phyloP scores from a whole-genome alignment of 345 rosid genomes.

The Linum trigynum region DNA sequence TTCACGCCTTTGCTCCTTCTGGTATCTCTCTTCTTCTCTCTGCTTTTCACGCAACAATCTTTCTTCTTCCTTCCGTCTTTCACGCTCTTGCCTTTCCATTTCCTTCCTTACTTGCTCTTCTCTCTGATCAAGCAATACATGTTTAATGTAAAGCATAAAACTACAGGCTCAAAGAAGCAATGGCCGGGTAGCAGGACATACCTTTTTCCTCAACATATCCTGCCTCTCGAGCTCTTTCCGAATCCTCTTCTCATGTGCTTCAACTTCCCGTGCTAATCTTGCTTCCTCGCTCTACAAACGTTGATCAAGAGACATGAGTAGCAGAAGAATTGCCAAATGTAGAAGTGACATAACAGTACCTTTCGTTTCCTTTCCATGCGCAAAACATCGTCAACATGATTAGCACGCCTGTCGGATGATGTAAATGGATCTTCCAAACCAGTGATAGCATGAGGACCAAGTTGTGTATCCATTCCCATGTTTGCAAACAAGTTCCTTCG shows the following conservation, averaged over 20 bases:
- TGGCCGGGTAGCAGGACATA: constrained; percentile 14
- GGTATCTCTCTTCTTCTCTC: constrained; percentile 79
- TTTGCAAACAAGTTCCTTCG: constrained; percentile 34
- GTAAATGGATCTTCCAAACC: constrained; percentile 38
- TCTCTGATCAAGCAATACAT: constrained; percentile 33
- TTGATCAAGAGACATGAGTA: constrained; percentile 4
- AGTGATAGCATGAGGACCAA: constrained; percentile 30
- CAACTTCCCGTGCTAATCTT: constrained; percentile 73
- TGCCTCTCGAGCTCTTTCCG: constrained; percentile 79
- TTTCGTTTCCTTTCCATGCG: constrained; percentile 65
- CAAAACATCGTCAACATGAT: constrained; percentile 39
- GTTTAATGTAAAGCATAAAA: constrained; percentile 8
- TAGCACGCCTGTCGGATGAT: constrained; percentile 39
- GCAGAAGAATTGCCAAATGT: background rate
- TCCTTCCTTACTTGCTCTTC: constrained; percentile 81
- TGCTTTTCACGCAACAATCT: constrained; percentile 79
- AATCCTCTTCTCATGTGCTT: constrained; percentile 82
- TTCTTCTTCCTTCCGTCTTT: constrained; percentile 88
- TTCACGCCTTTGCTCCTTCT: constrained; percentile 79
- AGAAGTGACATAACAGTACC: constrained; percentile 27
- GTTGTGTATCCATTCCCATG: constrained; percentile 27
- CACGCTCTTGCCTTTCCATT: constrained; percentile 83
- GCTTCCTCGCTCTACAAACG: constrained; percentile 67
- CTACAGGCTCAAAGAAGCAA: constrained; percentile 9
- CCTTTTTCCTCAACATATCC: constrained; percentile 81